phyloP scores from a whole-genome alignment of 2,329 filamentous ascomycete genomes.

The Penicillium corylophilum region DNA sequence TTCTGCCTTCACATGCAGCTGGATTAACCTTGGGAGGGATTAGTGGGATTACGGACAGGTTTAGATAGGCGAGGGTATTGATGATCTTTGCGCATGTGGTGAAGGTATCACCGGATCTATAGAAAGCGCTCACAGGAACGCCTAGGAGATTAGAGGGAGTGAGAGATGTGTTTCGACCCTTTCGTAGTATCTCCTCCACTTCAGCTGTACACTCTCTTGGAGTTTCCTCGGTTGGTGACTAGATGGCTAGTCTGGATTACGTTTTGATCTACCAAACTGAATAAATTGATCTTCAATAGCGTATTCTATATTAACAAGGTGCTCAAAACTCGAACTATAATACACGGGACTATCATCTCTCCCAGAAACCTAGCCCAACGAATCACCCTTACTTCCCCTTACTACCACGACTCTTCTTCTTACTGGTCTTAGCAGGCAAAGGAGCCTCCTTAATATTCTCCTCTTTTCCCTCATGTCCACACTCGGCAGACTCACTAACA shows the following conservation, averaged over 20 bases:
- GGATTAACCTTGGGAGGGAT: no score
- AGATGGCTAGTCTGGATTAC: neutral
- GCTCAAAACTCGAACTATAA: slow-evolving; percentile 7
- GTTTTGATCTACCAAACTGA: neutral
- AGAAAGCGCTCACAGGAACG: no score
- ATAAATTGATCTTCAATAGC: neutral
- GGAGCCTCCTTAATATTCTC: neutral
- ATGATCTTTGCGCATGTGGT: no score
- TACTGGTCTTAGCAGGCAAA: slow-evolving; percentile 4
- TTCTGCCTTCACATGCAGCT: no score
- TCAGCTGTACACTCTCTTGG: neutral
- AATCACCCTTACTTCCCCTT: neutral
- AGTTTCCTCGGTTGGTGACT: no score
- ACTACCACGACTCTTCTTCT: slow-evolving; percentile 1
- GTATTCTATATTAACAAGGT: slow-evolving; percentile 16
- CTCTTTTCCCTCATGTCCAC: slow-evolving; percentile 16
- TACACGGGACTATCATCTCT: slow-evolving; percentile 8
- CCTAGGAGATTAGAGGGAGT: no score
- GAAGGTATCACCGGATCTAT: no score
- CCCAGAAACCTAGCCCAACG: neutral
- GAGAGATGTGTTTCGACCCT: no score
- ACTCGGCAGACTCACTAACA: slow-evolving; percentile 21
- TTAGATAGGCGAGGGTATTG: no score
- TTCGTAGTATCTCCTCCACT: no score
- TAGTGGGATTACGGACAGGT: no score